These are phyloP conservation scores for Berberis thunbergii DNA, from an alignment of 164 flowering plant genomes.

Conservation along the genomic window DNA sequence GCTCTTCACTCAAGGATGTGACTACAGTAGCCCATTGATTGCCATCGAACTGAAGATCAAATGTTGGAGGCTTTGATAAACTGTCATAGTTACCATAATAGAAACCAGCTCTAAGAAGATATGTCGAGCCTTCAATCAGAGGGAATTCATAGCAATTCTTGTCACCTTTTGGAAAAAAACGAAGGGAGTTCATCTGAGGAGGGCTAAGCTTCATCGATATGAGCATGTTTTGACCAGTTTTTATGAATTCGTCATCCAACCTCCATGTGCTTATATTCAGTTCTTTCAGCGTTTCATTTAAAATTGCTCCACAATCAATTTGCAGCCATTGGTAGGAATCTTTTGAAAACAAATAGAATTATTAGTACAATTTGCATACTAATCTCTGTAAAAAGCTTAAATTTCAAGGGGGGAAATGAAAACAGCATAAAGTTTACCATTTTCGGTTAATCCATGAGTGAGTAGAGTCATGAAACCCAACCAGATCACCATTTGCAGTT, in stretches of 20 bases:
- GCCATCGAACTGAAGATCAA: slow-evolving; percentile 9
- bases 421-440: too few species aligned
- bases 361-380: too few species aligned
- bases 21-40: slow-evolving; percentile 11
- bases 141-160: slow-evolving; percentile 13
- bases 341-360: too few species aligned
- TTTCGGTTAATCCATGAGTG: too few species aligned
- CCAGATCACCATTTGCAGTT: too few species aligned
- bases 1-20: slow-evolving; percentile 1
- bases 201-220: not conserved
- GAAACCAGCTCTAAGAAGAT: slow-evolving; percentile 14
- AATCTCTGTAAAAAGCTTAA: too few species aligned
- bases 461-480: too few species aligned
- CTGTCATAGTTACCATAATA: slow-evolving; percentile 20
- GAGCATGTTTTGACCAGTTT: slow-evolving; percentile 3
- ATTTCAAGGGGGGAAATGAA: too few species aligned
- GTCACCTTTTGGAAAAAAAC: slow-evolving; percentile 5
- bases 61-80: slow-evolving; percentile 14
- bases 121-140: not conserved
- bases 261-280: not conserved
- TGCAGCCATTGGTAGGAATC: not conserved
- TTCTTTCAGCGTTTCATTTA: not conserved
- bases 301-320: not conserved
- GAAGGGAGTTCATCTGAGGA: slow-evolving; percentile 6
- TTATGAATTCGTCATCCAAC: not conserved